Evolutionary conservation across 768 basidiomycete genomes (phyloP), one percentile per base, ranked within the genome.

Genomic region (Cystofilobasidium ferigula): DNA sequence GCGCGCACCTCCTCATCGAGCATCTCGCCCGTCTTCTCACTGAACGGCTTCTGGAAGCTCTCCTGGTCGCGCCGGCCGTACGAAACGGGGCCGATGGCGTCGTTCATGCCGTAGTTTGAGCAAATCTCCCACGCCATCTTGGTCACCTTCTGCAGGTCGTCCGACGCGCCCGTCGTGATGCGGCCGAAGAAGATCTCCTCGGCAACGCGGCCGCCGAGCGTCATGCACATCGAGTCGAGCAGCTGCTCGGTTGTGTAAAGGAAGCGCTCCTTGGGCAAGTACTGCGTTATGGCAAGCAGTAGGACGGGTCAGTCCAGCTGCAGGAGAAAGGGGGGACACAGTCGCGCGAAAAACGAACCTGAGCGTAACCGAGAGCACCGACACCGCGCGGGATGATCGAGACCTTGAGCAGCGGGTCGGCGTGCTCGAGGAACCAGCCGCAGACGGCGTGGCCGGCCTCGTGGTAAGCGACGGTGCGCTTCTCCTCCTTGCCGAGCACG

Each of bases 401-500:
- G 66, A 99, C 95, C 78, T 99, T 97, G 69, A 97, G 83, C 57
- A 98, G 78, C 42, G 94, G 94, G 74, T 98, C 92, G 51, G 95
- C 95, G 70, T 93, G 89, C 77, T 98, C 91, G 71, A 99, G 79
- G 82, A 88, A 97, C 95, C 95, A 99, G 4, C 95, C 95, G 73
- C 89, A 93, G 53, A 98, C 86, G 26, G 95, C 95, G 76, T 99
- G 95, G 6, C 95, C 95, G 28, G 95, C 95, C 80, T 99, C 95
- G 73, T 99, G 95, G 75, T 98, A 97, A 10, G 95, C 95, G 48
- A 98, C 93, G 0, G 88, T 97, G 79, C 86, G 93, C 85, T 99
- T 99, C 82, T 99, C 95, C 71, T 95, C 91, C 28, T 85, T 82
- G 72, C 88, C 92, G 53, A 99, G 80, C 34, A 98, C 88, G 65